Base-by-base conservation (phyloP, 148 eudicot genomes). In the Dysphania ambrosioides region DNA sequence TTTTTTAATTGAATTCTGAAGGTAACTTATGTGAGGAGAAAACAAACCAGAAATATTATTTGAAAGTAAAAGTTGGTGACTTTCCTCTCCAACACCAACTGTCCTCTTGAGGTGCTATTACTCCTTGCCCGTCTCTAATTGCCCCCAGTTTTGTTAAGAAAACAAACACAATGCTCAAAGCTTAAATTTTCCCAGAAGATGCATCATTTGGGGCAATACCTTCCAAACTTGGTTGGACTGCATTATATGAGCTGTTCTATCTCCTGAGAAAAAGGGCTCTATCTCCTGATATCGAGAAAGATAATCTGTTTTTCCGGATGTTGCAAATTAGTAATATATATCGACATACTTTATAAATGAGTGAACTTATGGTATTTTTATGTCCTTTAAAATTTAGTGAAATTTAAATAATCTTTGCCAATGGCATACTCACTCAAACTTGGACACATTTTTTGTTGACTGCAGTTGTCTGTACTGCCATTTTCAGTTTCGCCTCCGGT, bases 51-150 rank as follows among this genome's bases (percentile, higher is more conserved):
- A 35, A 4, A 72, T 40, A 57, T 32, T 7, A n/a, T 49, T 67
- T 30, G 27, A n/a, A 66, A 44, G 56, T 70, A 41, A 65, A 80
- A 78, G 82, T 83, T 79, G 90, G 82, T 87, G 82, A 59, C 84
- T 79, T 69, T 71, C 74, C 32, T n/a, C n/a, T n/a, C n/a, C n/a
- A n/a, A n/a, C 66, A 12, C 70, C 77, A 80, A 77, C 86, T 82
- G 71, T 57, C 72, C 35, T 77, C 77, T 73, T 41, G 61, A 80
- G 80, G 83, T 42, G 23, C 82, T 73, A 75, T 72, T 73, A 51
- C 80, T 77, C 71, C 60, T 29, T 29, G 24, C 53, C 53, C 53
- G 31, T 73, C 51, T 34, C 38, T 47, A 58, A 13, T 72, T 66
- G 51, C 29, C 9, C 63, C 55, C 68, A 57, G 29, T 41, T 76